Conservation (phyloP, 75 land plant species). For the Cunninghamia lanceolata region DNA sequence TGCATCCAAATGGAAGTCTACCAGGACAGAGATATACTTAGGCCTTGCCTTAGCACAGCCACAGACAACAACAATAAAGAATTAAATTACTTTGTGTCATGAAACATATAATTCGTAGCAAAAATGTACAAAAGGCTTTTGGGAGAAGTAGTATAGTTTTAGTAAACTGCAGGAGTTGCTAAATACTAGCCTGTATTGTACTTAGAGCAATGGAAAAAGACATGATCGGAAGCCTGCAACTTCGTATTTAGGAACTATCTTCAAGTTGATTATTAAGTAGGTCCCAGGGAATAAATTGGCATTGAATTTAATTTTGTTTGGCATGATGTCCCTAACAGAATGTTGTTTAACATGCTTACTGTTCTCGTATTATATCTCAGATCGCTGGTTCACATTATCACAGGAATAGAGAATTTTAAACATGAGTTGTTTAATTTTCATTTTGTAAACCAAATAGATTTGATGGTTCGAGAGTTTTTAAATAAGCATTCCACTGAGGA, state of each 20-base stretch:
- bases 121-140: background rate
- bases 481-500: background rate
- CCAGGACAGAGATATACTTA: background rate
- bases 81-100: too few species aligned
- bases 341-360: too few species aligned
- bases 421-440: background rate
- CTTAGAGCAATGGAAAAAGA: too few species aligned
- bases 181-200: background rate
- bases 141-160: background rate
- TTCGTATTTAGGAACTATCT: background rate
- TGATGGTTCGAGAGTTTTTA: background rate
- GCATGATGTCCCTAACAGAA: background rate
- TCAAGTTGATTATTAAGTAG: background rate
- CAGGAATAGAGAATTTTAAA: background rate
- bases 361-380: background rate
- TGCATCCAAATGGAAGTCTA: background rate
- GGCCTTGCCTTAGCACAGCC: background rate
- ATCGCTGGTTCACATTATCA: background rate
- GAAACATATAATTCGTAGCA: background rate
- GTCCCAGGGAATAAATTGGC: background rate
- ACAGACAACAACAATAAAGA: background rate
- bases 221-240: background rate
- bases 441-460: background rate
- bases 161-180: background rate
- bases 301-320: too few species aligned